phyloP scores from a whole-genome alignment of 805 yeast genomes.

The Zygosaccharomyces bailii region DNA sequence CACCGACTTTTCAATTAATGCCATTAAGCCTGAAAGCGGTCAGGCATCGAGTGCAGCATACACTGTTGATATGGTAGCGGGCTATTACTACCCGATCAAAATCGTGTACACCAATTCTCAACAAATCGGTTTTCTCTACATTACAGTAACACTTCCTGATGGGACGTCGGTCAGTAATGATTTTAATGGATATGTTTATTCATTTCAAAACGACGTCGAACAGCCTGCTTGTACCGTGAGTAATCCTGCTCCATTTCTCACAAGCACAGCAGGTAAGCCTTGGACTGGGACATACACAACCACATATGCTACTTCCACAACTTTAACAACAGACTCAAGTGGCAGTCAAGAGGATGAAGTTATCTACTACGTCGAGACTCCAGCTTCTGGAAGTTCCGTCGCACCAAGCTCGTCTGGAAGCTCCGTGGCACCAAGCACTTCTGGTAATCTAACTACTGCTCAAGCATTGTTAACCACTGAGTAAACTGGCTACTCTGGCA shows the following conservation, averaged over 20 bases:
- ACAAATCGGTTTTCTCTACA: neutral
- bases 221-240: neutral
- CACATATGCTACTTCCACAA: too few relatives aligned
- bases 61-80: too few relatives aligned
- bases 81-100: neutral
- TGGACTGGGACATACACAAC: too few relatives aligned
- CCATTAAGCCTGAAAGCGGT: neutral
- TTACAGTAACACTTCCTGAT: neutral
- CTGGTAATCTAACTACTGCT: too few relatives aligned
- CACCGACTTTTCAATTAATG: neutral
- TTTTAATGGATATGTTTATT: neutral
- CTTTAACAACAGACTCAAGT: too few relatives aligned
- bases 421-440: too few relatives aligned
- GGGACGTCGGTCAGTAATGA: neutral
- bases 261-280: neutral
- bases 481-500: slow-evolving; percentile 1
- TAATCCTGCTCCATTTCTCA: neutral
- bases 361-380: too few relatives aligned
- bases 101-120: neutral
- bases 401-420: too few relatives aligned
- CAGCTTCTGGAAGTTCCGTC: too few relatives aligned
- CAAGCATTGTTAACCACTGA: too few relatives aligned
- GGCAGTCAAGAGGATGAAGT: too few relatives aligned
- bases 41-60: too few relatives aligned
- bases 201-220: neutral